Percentiles rank a stretch among this genome's conserved stretches.
phyloP scores from a whole-genome alignment of 352 stramenopile genomes.

The Pythium aristosporum region DNA sequence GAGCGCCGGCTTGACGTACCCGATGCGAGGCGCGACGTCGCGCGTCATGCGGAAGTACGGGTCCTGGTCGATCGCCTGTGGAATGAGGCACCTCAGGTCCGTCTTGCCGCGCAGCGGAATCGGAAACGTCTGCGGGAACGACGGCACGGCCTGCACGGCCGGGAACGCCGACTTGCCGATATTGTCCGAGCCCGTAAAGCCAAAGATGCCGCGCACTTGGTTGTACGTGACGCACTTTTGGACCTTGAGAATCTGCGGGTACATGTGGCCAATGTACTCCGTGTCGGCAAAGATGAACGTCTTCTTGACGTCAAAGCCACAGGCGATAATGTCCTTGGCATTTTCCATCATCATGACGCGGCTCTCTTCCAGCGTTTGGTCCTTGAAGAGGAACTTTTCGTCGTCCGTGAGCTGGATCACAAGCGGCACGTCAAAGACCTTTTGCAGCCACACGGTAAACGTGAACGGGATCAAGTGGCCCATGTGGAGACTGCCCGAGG shows the following conservation, averaged over 20 bases:
- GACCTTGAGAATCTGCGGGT: slow-evolving; percentile 99
- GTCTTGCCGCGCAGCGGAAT: slow-evolving; percentile 83
- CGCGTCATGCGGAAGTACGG: slow-evolving; percentile 99
- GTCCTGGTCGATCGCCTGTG: slow-evolving; percentile 99
- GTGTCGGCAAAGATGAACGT: slow-evolving; percentile 99
- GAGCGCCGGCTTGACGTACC: slow-evolving; percentile 95
- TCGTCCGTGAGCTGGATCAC: slow-evolving; percentile 99
- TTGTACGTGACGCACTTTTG: slow-evolving; percentile 99
- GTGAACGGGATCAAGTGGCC: slow-evolving; percentile 99
- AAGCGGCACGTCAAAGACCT: slow-evolving; percentile 98
- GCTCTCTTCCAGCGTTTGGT: slow-evolving; percentile 88
- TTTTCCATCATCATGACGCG: slow-evolving; percentile 97
- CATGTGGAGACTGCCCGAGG: slow-evolving; percentile 97
- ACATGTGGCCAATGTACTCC: slow-evolving; percentile 99
- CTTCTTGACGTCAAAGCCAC: slow-evolving; percentile 95
- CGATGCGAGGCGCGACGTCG: slow-evolving; percentile 98
- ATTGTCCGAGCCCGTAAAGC: slow-evolving; percentile 97
- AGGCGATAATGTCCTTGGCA: slow-evolving; percentile 99
- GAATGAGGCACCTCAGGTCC: slow-evolving; percentile 97
- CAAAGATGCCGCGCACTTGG: slow-evolving; percentile 98
- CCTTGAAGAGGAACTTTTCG: slow-evolving; percentile 99
- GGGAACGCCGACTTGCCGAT: slow-evolving; percentile 99
- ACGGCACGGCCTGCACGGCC: slow-evolving; percentile 96
- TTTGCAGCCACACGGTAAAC: slow-evolving; percentile 98
- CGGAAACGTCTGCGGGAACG: slow-evolving; percentile 97